Base-by-base conservation (phyloP, 1,284 basidiomycete species). In the Melampsora larici-populina region DNA sequence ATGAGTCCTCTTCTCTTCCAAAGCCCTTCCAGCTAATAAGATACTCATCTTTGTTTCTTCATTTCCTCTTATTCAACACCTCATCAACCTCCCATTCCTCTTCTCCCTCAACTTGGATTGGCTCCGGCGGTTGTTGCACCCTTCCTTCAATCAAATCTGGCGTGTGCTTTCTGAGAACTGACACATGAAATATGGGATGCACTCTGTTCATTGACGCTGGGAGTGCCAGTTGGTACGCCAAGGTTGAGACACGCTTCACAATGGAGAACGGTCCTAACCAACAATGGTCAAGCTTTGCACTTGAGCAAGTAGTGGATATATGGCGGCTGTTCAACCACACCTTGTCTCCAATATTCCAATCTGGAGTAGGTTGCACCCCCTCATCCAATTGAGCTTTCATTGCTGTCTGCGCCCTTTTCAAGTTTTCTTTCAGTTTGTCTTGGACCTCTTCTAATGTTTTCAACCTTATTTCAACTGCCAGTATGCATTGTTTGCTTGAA, bases 261-360 rank as follows among this genome's bases (percentile, higher is more conserved):
- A 67, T 67, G 17, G 29, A 21, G n/a, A 67, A 67, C 5, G 65
- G 65, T 15, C n/a, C 65, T 43, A 67, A 36, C 65, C 65, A 67
- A 17, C 33, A 15, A 24, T 40, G n/a, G n/a, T 33, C n/a, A 24
- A 58, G 17, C 26, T 48, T 68, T 1, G 66, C 40, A 17, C 66
- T 48, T 26, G 66, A 43, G 13, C 66, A 15, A 1, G 40, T 68
- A 3, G 66, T 68, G 2, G 40, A 68, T 3, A 68, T 68, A n/a
- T 68, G n/a, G n/a, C n/a, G n/a, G n/a, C n/a, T n/a, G n/a, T n/a
- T n/a, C n/a, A n/a, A n/a, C n/a, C n/a, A n/a, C n/a, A n/a, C n/a
- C n/a, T n/a, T n/a, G n/a, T n/a, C n/a, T n/a, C n/a, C n/a, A n/a
- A n/a, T n/a, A n/a, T n/a, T n/a, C n/a, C n/a, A n/a, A n/a, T n/a